Base-by-base conservation (phyloP, 768 basidiomycete species). In the Cystoderma amianthinum region DNA sequence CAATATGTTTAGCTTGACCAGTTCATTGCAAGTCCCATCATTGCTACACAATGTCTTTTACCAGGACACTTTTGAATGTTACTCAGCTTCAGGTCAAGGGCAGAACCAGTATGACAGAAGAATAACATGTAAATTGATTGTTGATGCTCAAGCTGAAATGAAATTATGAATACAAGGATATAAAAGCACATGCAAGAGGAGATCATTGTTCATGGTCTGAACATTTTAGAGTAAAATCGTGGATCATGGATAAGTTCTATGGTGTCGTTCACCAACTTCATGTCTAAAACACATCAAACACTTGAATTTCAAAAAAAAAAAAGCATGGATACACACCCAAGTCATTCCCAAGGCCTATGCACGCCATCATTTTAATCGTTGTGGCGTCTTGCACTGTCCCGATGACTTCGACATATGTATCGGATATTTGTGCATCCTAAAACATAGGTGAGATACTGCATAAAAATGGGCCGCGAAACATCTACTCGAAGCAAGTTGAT, bases 341-440 rank as follows among this genome's bases (percentile, higher is more conserved):
- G 22, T 76, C 68, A 10, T 67, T 52, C 4, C 85, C 84, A 56
- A 88, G 58, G 51, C 72, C 71, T 44, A 80, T 69, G 41, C 62
- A 64, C 1, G 58, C 61, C 51, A 80, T 48, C 58, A 80, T 70
- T 53, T 76, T 77, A 49, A 90, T 59, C 2, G 71, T 74, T 12
- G 75, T 66, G 18, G 76, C 63, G 44, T 78, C 67, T 17, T 67
- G 42, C 16, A 79, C 85, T 4, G 56, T 69, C 4, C 85, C 86
- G 20, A 89, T 69, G 40, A 89, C 62, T 56, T 90, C 87, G 35
- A 83, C 63, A 46, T 63, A 86, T 2, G 72, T 61, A 39, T 76
- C 78, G 2, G 61, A 59, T 39, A 81, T 61, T 35, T 67, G 58
- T 18, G 66, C 54, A 43, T 65, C 68, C 71, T 76, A 39, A 28